Conservation (phyloP, 73 alveolate species). For the Urostyla sp. region DNA sequence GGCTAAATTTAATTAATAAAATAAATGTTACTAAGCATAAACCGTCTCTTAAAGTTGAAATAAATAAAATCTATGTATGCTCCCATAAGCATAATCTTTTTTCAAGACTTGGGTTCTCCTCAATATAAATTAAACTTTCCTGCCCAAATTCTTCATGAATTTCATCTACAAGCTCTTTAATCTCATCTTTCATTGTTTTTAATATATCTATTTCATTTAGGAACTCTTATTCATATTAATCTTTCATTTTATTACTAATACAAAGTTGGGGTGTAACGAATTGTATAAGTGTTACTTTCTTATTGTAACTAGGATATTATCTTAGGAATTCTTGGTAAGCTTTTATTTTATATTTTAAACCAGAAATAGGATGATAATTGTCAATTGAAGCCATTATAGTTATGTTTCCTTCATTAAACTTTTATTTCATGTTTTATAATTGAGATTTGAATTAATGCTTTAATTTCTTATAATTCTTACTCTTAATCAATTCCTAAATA, state of each 20-base stretch:
- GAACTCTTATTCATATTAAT: background rate
- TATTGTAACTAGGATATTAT: slow-evolving; percentile 35
- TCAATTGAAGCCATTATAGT: slow-evolving; percentile 63
- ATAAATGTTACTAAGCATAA: slow-evolving; percentile 60
- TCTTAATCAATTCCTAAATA: slow-evolving; percentile 48
- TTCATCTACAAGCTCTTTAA: background rate
- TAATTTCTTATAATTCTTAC: background rate
- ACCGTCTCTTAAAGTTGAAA: slow-evolving; percentile 79
- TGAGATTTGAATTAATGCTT: slow-evolving; percentile 2
- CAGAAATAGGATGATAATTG: slow-evolving; percentile 64
- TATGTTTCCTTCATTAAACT: background rate
- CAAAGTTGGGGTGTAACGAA: slow-evolving; percentile 11
- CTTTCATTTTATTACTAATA: background rate
- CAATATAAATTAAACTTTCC: slow-evolving; percentile 24
- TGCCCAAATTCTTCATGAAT: slow-evolving; percentile 66
- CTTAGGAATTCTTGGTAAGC: slow-evolving; percentile 68
- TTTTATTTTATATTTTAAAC: slow-evolving; percentile 59
- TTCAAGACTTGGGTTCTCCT: slow-evolving; percentile 52
- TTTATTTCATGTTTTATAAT: slow-evolving; percentile 10
- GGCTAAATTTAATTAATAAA: background rate
- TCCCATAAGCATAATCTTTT: slow-evolving; percentile 74
- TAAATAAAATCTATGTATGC: slow-evolving; percentile 61
- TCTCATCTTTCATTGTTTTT: background rate
- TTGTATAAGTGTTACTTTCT: slow-evolving; percentile 30
- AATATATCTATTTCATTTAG: slow-evolving; percentile 29